These are phyloP conservation scores for Penicillium olsonii DNA, from an alignment of 2,329 filamentous ascomycete genomes.

Conservation along the genomic window DNA sequence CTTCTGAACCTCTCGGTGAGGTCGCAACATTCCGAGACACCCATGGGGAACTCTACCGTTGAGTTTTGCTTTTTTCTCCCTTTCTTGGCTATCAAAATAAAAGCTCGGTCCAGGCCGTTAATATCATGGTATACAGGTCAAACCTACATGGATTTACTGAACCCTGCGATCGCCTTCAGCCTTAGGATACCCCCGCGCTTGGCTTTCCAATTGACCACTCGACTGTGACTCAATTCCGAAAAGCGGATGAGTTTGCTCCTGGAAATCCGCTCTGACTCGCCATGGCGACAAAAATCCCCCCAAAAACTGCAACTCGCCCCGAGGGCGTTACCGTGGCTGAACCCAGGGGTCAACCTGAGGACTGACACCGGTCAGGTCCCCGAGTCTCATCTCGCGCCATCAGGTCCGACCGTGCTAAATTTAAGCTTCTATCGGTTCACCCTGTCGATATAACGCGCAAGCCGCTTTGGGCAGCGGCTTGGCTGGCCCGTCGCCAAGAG, in stretches of 20 bases:
- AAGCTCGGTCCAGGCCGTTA: slow-evolving; percentile 2
- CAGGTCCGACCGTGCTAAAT: not conserved
- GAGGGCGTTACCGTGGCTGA: slow-evolving; percentile 22
- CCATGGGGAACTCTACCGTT: too few relatives aligned
- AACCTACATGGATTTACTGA: too few relatives aligned
- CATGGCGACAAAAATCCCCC: not conserved
- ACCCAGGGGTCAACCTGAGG: slow-evolving; percentile 12
- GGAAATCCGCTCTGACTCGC: not conserved
- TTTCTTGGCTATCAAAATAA: not conserved
- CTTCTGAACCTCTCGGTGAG: slow-evolving; percentile 14
- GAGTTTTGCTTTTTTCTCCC: not conserved
- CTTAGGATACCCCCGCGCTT: too few relatives aligned
- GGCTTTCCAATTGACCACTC: too few relatives aligned
- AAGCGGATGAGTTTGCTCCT: slow-evolving; percentile 7
- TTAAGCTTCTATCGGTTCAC: slow-evolving; percentile 7
- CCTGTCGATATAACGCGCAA: not conserved
- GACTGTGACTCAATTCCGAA: slow-evolving; percentile 1
- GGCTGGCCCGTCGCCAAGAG: slow-evolving; percentile 7
- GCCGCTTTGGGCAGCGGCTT: slow-evolving; percentile 7
- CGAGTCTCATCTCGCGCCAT: slow-evolving; percentile 6
- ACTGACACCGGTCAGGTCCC: slow-evolving; percentile 4
- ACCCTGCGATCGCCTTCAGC: too few relatives aligned
- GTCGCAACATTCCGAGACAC: slow-evolving; percentile 21
- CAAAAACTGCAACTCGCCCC: slow-evolving; percentile 10
- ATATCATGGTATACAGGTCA: too few relatives aligned